Base-by-base conservation (phyloP, 2,329 filamentous ascomycete species). In the Colletotrichum chrysophilum region DNA sequence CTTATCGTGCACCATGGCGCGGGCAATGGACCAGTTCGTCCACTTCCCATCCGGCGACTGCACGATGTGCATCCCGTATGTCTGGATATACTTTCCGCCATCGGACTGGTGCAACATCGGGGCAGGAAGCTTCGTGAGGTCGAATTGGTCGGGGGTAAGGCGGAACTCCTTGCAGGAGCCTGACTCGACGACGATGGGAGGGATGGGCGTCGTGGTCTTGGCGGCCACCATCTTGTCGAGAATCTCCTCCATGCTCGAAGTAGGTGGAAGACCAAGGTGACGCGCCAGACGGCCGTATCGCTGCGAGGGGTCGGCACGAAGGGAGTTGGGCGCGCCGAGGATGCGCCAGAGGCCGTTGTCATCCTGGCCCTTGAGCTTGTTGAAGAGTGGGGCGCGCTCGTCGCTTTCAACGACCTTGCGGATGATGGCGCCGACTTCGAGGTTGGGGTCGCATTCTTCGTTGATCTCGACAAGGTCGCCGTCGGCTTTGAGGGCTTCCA, bases 1-100 rank as follows among this genome's bases (percentile, higher is more conserved):
- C 10, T 83, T 83, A 70, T 87, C 87, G 28, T 86, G 80, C 0
- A 90, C 82, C 88, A 90, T 89, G 3, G 85, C 87, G 0, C 86
- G 80, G 4, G 83, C 81, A 68, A 88, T 86, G 1, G 84, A 86
- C 86, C 86, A 88, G 76, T 87, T 88, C 1, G 86, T 88, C 88
- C 88, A 90, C 13, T 80, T 81, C 3, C 82, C 83, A 74, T 87
- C 85, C 0, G 88, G 87, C 0, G 85, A 82, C 75, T 87, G 85
- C 0, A 89, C 78, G 12, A 89, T 79, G 66, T 89, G 84, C 80
- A 90, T 87, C 3, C 88, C 88, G 69, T 86, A 88, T 0, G 88
- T 90, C 74, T 89, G 87, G 26, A 90, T 79, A 71, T 89, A 90
- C 69, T 86, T 87, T 0, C 88, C 88, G 0, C 88, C 88, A 71